phyloP scores from a whole-genome alignment of 1,284 basidiomycete species.

The Spongiforma sp. region DNA sequence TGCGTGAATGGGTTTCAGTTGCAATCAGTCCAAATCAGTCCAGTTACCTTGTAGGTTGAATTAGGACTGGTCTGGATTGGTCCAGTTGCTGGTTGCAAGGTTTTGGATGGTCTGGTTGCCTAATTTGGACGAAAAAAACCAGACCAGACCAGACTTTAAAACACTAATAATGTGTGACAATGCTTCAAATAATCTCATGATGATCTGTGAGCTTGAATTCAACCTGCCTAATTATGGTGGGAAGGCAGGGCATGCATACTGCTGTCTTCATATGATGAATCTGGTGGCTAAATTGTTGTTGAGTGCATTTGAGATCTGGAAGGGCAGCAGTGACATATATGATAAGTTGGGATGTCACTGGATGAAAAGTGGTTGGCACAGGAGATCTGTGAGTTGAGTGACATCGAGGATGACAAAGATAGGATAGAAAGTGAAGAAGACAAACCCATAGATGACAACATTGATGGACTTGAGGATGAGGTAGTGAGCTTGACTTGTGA shows the following conservation, averaged over 20 bases:
- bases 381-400: background rate
- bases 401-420: background rate
- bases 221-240: background rate
- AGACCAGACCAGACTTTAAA: too few species aligned
- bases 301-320: background rate
- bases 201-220: background rate
- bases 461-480: background rate
- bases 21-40: too few species aligned
- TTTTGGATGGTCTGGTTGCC: too few species aligned
- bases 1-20: too few species aligned
- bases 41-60: too few species aligned
- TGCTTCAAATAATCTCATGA: background rate
- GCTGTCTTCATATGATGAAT: background rate
- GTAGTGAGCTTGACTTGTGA: background rate
- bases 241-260: background rate
- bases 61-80: too few species aligned
- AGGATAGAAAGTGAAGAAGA: background rate
- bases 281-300: background rate
- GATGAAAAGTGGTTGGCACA: too few species aligned
- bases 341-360: too few species aligned
- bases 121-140: too few species aligned
- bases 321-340: background rate
- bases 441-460: background rate
- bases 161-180: background rate
- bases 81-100: too few species aligned